Evolutionary conservation across 345 rosid species (phyloP), one percentile per base, ranked within the genome.

Genomic region (Hibiscus syriacus): DNA sequence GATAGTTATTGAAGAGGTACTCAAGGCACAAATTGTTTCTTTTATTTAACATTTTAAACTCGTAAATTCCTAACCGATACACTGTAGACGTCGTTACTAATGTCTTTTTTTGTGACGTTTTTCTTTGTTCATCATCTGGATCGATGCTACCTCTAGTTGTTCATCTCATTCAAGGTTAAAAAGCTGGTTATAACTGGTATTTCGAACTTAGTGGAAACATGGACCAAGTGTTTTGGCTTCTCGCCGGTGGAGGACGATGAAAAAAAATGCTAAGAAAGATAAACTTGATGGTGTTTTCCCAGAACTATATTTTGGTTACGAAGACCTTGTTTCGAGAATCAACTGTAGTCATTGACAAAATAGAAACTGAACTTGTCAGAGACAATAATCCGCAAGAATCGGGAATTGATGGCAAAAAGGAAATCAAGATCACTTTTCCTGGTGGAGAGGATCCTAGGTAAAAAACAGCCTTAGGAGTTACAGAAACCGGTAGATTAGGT

Each of bases 161-260:
- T 93, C 48, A 79, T 76, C 62, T 87, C 92, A 57, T 70, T 88
- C 54, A 87, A 87, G 77, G 98, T 93, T 78, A 87, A 87, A 79
- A 88, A 79, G 77, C 92, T 93, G 39, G 89, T 93, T 67, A 81
- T 93, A 69, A 87, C 98, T 29, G 96, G 97, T 48, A 85, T 93
- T 77, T 97, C 97, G 54, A 77, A 79, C 68, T 73, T 89, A 62
- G 88, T 88, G 72, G 88, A 90, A 69, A 93, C 97, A 19, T 93
- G 98, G 98, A 88, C 86, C 0, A 50, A 74, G 54, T 94, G 97
- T 76, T 93, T 93, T 75, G 97, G 92, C 64, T 93, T 93, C 77
- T 49, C 55, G 52, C 73, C 81, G 3, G 71, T 93, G 73, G 86
- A 84, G 38, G 70, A 75, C 25, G 81, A 78, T 1, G 97, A 93